These are phyloP conservation scores for Eimeria brunetti DNA, from an alignment of 169 alveolate species.

Conservation along the genomic window DNA sequence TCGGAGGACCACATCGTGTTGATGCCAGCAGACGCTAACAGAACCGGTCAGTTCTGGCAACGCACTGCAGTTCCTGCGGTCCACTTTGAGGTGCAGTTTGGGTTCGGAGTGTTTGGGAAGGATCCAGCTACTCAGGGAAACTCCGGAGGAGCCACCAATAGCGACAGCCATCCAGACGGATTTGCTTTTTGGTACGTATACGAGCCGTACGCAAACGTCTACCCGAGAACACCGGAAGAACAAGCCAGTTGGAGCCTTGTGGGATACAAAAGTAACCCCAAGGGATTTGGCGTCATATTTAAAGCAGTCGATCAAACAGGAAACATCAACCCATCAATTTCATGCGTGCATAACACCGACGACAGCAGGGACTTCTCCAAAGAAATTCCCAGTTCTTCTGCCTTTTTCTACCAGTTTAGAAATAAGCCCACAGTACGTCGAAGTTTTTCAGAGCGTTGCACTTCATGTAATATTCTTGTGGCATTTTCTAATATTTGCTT, in stretches of 20 bases:
- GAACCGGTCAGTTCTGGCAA: slow-evolving; percentile 87
- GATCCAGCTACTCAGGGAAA: not conserved
- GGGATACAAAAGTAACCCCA: slow-evolving; percentile 84
- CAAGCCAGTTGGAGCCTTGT: slow-evolving; percentile 81
- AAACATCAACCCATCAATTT: slow-evolving; percentile 83
- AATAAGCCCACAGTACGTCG: slow-evolving; percentile 40
- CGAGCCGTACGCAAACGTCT: slow-evolving; percentile 80
- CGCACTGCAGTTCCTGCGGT: slow-evolving; percentile 82
- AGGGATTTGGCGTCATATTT: slow-evolving; percentile 85
- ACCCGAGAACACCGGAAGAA: slow-evolving; percentile 83
- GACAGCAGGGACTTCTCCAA: slow-evolving; percentile 36
- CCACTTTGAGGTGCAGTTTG: slow-evolving; percentile 83
- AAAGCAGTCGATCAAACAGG: slow-evolving; percentile 80
- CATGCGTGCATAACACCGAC: slow-evolving; percentile 73
- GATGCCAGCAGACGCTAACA: slow-evolving; percentile 83
- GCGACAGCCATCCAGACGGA: slow-evolving; percentile 82
- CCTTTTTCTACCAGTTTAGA: slow-evolving; percentile 63
- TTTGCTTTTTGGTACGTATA: slow-evolving; percentile 86
- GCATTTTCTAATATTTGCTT: not conserved
- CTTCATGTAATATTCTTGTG: too few relatives aligned
- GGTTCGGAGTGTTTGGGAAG: slow-evolving; percentile 82
- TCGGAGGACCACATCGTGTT: slow-evolving; percentile 82
- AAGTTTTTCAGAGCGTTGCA: not conserved
- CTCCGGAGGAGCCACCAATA: not conserved
- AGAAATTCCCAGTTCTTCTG: slow-evolving; percentile 70